phyloP scores from a whole-genome alignment of 1,284 basidiomycete genomes.

The Megacollybia platyphylla region DNA sequence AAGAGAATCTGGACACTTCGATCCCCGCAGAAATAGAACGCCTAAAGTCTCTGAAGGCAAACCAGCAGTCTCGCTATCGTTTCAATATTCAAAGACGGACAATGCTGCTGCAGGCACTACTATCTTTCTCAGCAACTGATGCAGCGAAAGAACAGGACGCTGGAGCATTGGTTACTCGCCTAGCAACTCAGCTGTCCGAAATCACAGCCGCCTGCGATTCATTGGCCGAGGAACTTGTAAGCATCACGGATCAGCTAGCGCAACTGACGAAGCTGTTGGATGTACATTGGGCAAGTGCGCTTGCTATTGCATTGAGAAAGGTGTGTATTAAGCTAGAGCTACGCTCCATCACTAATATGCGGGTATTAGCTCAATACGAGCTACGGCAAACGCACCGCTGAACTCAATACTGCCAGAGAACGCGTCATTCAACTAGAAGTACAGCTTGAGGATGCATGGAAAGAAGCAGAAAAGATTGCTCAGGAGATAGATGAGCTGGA shows the following conservation, averaged over 20 bases:
- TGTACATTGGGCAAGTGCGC: constrained; percentile 56
- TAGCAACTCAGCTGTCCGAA: constrained; percentile 48
- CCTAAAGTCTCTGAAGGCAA: constrained; percentile 32
- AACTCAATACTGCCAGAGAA: constrained; percentile 33
- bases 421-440: constrained; percentile 44
- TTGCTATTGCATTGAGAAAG: constrained; percentile 66
- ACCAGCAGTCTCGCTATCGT: constrained; percentile 52
- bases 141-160: constrained; percentile 15
- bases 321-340: constrained; percentile 13
- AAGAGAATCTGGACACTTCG: constrained; percentile 43
- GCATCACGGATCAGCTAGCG: constrained; percentile 44
- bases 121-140: constrained; percentile 21
- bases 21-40: constrained; percentile 46
- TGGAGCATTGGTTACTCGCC: constrained; percentile 17
- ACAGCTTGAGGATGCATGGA: constrained; percentile 73
- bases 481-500: constrained; percentile 50
- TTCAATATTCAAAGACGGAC: constrained; percentile 57
- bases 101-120: constrained; percentile 58
- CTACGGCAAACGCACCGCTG: constrained; percentile 48
- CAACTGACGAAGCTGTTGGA: constrained; percentile 52
- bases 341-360: constrained; percentile 5
- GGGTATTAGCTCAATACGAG: constrained; percentile 46
- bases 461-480: constrained; percentile 59
- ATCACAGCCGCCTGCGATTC: constrained; percentile 47
- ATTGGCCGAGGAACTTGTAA: constrained; percentile 41